Evolutionary conservation across 106 monocot genomes (phyloP), one percentile per base, ranked within the genome.

Genomic region (Dendrobium chrysotoxum): DNA sequence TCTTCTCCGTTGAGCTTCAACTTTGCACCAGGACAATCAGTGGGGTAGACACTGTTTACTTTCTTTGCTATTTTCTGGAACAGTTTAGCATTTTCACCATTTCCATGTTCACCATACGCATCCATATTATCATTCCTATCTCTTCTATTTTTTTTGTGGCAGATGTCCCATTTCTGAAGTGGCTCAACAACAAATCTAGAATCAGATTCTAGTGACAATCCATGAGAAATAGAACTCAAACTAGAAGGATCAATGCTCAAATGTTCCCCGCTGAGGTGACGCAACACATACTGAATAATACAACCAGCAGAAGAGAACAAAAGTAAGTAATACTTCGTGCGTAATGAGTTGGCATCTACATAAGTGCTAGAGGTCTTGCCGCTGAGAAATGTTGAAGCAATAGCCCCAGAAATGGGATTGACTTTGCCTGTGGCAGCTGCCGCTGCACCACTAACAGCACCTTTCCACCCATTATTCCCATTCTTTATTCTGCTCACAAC

Each of bases 81-180:
- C 87, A 85, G 53, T 61, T 84, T 89, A 3, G 78, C 66, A 74
- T 58, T 83, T 46, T 89, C 90, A 70, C 82, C 93, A 86, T 82
- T 85, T 44, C 85, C 86, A 85, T 90, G 90, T 80, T 94, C 94
- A 76, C 90, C 86, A 89, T 94, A 94, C 15, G 89, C 88, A 79
- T 96, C 92, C 71, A 89, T 70, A 88, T 74, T 90, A 65, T 90
- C 87, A 23, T 71, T 84, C 10, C 82, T 77, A 83, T 94, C 92
- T 80, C 90, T 92, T 88, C 94, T 90, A 40, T 89, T 94, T 66
- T 78, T 76, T 77, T 88, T 96, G 75, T 92, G 83, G 76, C 96
- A 97, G 58, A 97, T 72, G 87, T 97, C 96, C 96, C 96, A 97
- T 67, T 97, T 97, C 80, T 94, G 90, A 67, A 97, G 78, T 65